A percentile compares a stretch with the other conserved stretches of the same genome.
Conservation (phyloP, 2,329 filamentous ascomycete species). For the Hyphodiscus sp. region DNA sequence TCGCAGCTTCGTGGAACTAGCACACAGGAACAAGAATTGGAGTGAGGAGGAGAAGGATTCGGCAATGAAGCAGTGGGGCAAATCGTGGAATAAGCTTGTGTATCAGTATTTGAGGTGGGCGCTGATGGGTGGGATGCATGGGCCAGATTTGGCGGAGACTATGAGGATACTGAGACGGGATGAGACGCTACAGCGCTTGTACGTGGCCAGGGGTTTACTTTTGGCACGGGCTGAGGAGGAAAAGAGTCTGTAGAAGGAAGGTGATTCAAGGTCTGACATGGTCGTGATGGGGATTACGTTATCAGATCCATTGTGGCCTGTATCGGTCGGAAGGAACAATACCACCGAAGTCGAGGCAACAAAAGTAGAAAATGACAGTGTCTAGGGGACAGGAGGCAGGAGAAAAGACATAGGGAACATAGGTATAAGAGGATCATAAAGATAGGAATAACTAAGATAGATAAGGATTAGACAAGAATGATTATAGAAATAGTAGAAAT, state of each 20-base stretch:
- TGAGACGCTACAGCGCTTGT: slow-evolving; percentile 38
- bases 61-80: slow-evolving; percentile 7
- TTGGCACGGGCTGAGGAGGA: not conserved
- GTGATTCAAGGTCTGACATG: slow-evolving; percentile 48
- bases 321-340: no score
- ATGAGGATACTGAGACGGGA: slow-evolving; percentile 49
- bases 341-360: no score
- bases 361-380: no score
- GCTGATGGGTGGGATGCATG: slow-evolving; percentile 43
- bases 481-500: no score
- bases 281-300: no score
- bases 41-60: not conserved
- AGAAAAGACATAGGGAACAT: no score
- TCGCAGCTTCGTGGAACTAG: not conserved
- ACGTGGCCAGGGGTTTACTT: slow-evolving; percentile 9
- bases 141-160: slow-evolving; percentile 45
- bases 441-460: no score
- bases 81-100: slow-evolving; percentile 37
- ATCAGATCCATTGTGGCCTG: no score
- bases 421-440: no score
- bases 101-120: slow-evolving; percentile 53
- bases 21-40: not conserved
- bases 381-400: no score
- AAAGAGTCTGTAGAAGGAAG: slow-evolving; percentile 72
- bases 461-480: no score